Evolutionary conservation across 352 stramenopile species (phyloP), one percentile per base, ranked within the genome.

Genomic region (Phytophthora citrophthora): DNA sequence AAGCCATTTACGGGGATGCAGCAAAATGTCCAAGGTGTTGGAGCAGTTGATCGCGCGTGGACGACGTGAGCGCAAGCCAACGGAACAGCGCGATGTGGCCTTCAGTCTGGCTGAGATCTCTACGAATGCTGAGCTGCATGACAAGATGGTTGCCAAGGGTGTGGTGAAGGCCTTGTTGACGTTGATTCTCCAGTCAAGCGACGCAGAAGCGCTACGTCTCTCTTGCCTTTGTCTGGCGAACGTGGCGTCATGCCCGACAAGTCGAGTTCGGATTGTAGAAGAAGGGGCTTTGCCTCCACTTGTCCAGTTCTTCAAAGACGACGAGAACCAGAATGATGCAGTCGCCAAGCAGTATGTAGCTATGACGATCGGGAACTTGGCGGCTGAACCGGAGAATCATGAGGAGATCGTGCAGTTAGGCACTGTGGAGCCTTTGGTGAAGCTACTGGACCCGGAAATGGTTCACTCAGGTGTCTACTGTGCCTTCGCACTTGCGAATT

Each of bases 61-160:
- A 3, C 79, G 96, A n/a, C 91, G 96, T 8, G 95, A 98, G 52
- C 81, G 89, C 40, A 97, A 97, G 68, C 92, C 94, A n/a, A 90
- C 89, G 0, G 97, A 99, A 63, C 94, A 98, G 75, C 96, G 96
- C 18, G 93, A 98, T 70, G 96, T 99, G 6, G 90, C 94, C 12
- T 99, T 99, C 66, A 97, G 94, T 32, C 77, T 99, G 6, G 95
- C 94, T 5, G 95, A 99, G 65, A 96, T 99, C 47, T 98, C 95
- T 11, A 99, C 96, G 1, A 92, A 98, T 57, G 76, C 74, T 10
- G 91, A 98, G 39, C 74, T 97, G 15, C 94, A 98, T 75, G 91
- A 97, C 54, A 93, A 96, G 24, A 94, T 98, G 77, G 93, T 98
- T 4, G 86, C 95, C 20, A 99, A 99, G 65, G 96, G 97, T 27